Percentiles rank a stretch among this genome's conserved stretches.
Conservation (phyloP, 2,329 filamentous ascomycete species). For the Ceratocystis lukuohia region DNA sequence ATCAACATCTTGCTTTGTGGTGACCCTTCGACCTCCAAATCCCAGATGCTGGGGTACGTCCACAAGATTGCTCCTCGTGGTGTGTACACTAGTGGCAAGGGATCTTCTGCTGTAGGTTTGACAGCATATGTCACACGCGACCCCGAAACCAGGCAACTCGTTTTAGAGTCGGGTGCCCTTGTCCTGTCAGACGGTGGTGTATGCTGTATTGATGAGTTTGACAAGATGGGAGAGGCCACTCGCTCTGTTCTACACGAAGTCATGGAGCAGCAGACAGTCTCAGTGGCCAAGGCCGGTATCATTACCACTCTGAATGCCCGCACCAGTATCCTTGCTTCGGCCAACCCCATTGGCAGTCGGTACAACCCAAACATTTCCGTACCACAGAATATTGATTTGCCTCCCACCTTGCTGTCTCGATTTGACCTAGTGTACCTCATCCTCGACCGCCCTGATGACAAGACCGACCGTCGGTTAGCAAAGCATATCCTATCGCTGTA, state of each 20-base stretch:
- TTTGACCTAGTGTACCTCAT: slow-evolving; percentile 97
- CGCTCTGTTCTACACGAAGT: slow-evolving; percentile 75
- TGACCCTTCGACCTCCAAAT: slow-evolving; percentile 93
- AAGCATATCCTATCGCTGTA: slow-evolving; percentile 94
- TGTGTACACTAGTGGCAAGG: slow-evolving; percentile 70
- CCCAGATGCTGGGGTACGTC: slow-evolving; percentile 83
- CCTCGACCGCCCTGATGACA: slow-evolving; percentile 84
- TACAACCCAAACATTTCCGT: slow-evolving; percentile 95
- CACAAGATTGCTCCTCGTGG: slow-evolving; percentile 92
- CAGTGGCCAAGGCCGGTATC: slow-evolving; percentile 81
- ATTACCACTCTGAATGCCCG: slow-evolving; percentile 92
- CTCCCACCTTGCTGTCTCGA: slow-evolving; percentile 83
- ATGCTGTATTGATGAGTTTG: slow-evolving; percentile 75
- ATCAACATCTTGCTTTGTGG: slow-evolving; percentile 95
- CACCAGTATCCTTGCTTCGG: slow-evolving; percentile 89
- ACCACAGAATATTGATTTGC: slow-evolving; percentile 94
- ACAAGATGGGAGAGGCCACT: slow-evolving; percentile 72
- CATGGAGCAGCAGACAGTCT: slow-evolving; percentile 79
- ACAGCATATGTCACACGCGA: slow-evolving; percentile 72
- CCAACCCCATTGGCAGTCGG: slow-evolving; percentile 94
- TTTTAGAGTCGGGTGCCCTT: slow-evolving; percentile 65
- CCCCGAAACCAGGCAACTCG: slow-evolving; percentile 65
- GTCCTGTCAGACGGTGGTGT: slow-evolving; percentile 71
- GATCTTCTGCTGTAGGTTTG: slow-evolving; percentile 67
- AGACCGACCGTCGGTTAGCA: slow-evolving; percentile 73